Conservation (phyloP, 1,139 yeast species). For the Nakaseomyces delphensis region DNA sequence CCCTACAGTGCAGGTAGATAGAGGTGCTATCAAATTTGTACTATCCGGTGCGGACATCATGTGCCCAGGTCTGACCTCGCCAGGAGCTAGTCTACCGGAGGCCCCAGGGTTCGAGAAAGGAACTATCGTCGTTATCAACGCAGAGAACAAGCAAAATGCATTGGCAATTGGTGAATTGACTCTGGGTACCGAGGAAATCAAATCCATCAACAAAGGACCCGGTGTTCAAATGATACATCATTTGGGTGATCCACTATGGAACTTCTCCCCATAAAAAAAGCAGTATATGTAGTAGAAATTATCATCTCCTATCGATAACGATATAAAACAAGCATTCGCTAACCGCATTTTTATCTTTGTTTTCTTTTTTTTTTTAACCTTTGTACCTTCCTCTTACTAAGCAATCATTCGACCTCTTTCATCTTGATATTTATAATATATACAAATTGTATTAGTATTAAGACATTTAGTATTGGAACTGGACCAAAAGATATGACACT, state of each 20-base stretch:
- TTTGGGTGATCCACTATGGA: conserved; percentile 87
- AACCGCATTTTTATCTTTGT: too few species aligned
- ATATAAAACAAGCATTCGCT: too few species aligned
- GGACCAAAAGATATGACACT: too few species aligned
- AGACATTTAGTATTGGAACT: too few species aligned
- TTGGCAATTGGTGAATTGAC: conserved; percentile 78
- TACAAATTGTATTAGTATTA: too few species aligned
- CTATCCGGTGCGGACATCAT: conserved; percentile 90
- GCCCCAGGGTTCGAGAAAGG: conserved; percentile 52
- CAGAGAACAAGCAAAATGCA: conserved; percentile 89
- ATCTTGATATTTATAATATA: too few species aligned
- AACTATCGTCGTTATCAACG: conserved; percentile 69
- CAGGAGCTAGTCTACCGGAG: conserved; percentile 81
- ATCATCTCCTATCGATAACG: too few species aligned
- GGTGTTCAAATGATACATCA: conserved; percentile 82
- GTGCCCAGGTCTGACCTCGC: conserved; percentile 95
- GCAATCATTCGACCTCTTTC: too few species aligned
- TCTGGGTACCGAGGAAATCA: conserved; percentile 89
- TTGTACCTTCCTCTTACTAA: too few species aligned
- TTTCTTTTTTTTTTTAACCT: too few species aligned
- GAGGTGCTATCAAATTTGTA: conserved; percentile 94
- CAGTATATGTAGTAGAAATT: too few species aligned
- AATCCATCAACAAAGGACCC: conserved; percentile 73
- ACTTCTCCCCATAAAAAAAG: conserved; percentile 2
- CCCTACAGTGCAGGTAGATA: conserved; percentile 83